These are phyloP conservation scores for Trichoderma parareesei DNA, from an alignment of 495 filamentous ascomycete genomes.

Conservation along the genomic window DNA sequence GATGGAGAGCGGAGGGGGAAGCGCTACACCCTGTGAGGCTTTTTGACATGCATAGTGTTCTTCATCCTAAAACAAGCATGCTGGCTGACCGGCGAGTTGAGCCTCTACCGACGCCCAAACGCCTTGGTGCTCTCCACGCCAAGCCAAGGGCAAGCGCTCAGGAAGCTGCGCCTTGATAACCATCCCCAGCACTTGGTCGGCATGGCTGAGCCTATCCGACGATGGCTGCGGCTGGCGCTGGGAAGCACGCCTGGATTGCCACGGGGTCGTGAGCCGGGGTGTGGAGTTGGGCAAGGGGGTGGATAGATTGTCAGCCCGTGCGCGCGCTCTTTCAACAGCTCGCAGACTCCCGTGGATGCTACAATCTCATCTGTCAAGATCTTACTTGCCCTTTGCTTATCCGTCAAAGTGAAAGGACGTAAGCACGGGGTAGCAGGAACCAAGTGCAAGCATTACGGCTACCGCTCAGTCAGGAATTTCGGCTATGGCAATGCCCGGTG, in stretches of 20 bases:
- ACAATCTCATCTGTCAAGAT: slow-evolving; percentile 3
- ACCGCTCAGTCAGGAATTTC: neutral
- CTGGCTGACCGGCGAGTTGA: neutral
- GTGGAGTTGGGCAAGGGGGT: neutral
- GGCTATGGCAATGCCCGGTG: neutral
- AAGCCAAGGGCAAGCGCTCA: neutral
- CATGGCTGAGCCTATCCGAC: slow-evolving; percentile 5
- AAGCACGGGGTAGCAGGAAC: neutral
- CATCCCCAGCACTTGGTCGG: neutral
- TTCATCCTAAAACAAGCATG: neutral
- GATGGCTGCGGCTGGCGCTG: slow-evolving; percentile 9
- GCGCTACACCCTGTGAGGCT: neutral
- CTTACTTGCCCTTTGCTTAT: slow-evolving; percentile 4
- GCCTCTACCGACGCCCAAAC: neutral
- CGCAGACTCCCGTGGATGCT: neutral
- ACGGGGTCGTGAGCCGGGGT: slow-evolving; percentile 1
- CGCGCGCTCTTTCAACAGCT: neutral
- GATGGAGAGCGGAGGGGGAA: neutral
- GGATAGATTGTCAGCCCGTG: slow-evolving; percentile 8
- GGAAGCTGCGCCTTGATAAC: neutral
- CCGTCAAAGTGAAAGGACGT: neutral
- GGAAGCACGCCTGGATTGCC: slow-evolving; percentile 6
- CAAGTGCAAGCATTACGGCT: no score
- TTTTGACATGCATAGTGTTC: no score
- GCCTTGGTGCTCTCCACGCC: neutral